Evolutionary conservation across 192 early-diverging fungal species (phyloP), one percentile per base, ranked within the genome.

Genomic region (Linnemannia hyalina): DNA sequence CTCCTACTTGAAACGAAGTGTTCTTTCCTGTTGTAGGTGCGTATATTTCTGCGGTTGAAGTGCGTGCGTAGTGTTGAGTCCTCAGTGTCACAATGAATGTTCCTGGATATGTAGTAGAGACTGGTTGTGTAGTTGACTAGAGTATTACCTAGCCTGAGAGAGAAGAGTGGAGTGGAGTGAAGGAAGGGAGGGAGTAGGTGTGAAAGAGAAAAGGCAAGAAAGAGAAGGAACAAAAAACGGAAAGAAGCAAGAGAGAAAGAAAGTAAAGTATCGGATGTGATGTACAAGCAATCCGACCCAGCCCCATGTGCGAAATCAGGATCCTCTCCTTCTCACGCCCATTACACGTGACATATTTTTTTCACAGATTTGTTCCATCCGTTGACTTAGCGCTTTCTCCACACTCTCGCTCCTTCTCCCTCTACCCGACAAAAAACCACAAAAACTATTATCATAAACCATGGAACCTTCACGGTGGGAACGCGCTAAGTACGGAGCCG

Each of bases 401-500:
- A 26, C 42, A 20, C 47, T 78, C 44, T 26, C 38, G 10, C 69
- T 38, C 26, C 11, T 3, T 15, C 42, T 69, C 76, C 29, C 68
- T 16, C 49, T 4, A 29, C 35, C 41, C 77, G 71, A 40, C 41
- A 55, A 9, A 9, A 18, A 78, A 23, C 42, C 0, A 69, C 76
- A 47, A 20, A 70, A 26, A 38, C 46, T 15, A 20, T 57, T 15
- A 20, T 57, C 52, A 38, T n/a, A 29, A 29, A 75, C 23, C 65
- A 92, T 90, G 91, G 92, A 93, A 80, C 89, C 90, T 65, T 88
- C 90, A 57, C 86, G 85, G 57, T 85, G 91, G 42, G 90, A 94
- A 84, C 91, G 91, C 70, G 88, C 91, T 81, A 94, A 94, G 84
- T 85, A 90, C 83, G 93, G 93, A 70, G 93, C 92, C 16, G 84